Conservation (phyloP, 2,329 filamentous ascomycete species). For the Davidsoniella australis region DNA sequence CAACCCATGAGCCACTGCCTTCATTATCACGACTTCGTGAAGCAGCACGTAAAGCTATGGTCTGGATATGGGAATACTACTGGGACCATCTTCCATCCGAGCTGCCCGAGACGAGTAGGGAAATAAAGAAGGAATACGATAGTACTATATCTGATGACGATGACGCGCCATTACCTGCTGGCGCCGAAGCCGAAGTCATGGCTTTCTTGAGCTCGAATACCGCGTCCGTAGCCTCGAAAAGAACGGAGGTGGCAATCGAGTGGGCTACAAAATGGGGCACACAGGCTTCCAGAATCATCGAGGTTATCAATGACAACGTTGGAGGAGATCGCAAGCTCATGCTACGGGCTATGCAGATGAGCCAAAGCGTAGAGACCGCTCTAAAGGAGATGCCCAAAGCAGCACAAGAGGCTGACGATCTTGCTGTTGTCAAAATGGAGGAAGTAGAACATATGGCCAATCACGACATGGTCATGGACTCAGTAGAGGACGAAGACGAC, state of each 20-base stretch:
- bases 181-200: conserved; percentile 3
- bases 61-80: conserved; percentile 83
- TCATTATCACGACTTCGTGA: conserved; percentile 54
- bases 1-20: conserved; percentile 76
- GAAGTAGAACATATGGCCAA: conserved; percentile 20
- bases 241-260: conserved; percentile 16
- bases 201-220: conserved; percentile 1
- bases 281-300: conserved; percentile 24
- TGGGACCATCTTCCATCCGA: conserved; percentile 40
- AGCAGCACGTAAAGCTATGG: conserved; percentile 51
- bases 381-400: conserved; percentile 4
- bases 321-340: conserved; percentile 27
- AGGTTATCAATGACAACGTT: conserved; percentile 23
- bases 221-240: conserved; percentile 16
- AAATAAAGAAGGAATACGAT: too few species aligned
- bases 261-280: conserved; percentile 18
- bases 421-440: conserved; percentile 27
- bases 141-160: neutral
- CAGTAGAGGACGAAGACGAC: conserved; percentile 15
- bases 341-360: conserved; percentile 28
- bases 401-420: neutral
- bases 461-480: conserved; percentile 14
- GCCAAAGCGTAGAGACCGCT: conserved; percentile 23
- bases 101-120: too few species aligned
- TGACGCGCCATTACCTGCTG: neutral